Percentiles rank a stretch among this genome's conserved stretches.
phyloP scores from a whole-genome alignment of 805 yeast genomes.

The Candida ortonii region DNA sequence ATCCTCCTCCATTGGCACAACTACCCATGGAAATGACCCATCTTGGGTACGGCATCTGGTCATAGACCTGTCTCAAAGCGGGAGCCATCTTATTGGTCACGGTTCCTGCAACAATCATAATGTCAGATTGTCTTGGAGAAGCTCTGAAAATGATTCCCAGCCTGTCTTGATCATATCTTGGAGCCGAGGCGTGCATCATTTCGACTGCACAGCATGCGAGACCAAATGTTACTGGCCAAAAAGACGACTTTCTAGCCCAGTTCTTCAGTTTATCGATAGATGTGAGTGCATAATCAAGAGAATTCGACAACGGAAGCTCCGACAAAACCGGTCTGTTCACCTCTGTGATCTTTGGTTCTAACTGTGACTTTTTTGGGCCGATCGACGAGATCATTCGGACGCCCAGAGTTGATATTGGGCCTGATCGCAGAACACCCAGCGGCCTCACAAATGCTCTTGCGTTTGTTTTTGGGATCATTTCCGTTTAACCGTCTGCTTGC shows the following conservation, averaged over 20 bases:
- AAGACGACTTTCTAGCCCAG: slow-evolving; percentile 90
- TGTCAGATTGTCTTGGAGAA: slow-evolving; percentile 88
- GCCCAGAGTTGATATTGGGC: too few relatives aligned
- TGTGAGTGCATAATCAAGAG: slow-evolving; percentile 78
- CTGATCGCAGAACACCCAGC: slow-evolving; percentile 1
- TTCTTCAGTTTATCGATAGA: slow-evolving; percentile 77
- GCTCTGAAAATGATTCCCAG: slow-evolving; percentile 92
- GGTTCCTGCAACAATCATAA: slow-evolving; percentile 90
- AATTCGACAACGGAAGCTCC: slow-evolving; percentile 55
- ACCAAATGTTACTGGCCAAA: slow-evolving; percentile 93
- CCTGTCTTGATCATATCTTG: slow-evolving; percentile 89
- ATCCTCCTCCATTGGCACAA: slow-evolving; percentile 93
- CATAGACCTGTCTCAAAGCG: slow-evolving; percentile 86
- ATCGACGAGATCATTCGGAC: too few relatives aligned
- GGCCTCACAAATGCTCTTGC: too few relatives aligned
- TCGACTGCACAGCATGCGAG: slow-evolving; percentile 93
- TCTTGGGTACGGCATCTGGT: slow-evolving; percentile 92
- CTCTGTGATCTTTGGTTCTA: slow-evolving; percentile 53
- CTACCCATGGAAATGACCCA: slow-evolving; percentile 96
- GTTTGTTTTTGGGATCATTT: too few relatives aligned
- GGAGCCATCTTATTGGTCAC: slow-evolving; percentile 93
- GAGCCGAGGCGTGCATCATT: slow-evolving; percentile 92
- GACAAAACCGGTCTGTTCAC: slow-evolving; percentile 71
- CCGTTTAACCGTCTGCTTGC: too few relatives aligned
- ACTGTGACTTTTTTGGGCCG: slow-evolving; percentile 12